phyloP scores from a whole-genome alignment of 768 basidiomycete genomes.

The Hericium rajendrae region DNA sequence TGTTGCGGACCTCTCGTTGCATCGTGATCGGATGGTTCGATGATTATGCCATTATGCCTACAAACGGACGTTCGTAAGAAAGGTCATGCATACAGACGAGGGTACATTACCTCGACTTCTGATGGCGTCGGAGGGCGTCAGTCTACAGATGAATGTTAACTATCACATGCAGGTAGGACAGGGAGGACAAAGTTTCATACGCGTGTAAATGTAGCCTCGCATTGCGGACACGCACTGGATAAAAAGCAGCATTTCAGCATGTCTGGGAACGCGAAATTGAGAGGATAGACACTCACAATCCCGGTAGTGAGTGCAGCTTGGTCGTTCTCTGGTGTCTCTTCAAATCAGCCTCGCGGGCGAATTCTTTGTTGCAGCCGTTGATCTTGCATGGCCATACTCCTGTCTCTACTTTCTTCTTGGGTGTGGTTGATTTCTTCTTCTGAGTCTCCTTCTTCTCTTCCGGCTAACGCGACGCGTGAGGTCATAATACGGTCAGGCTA shows the following conservation, averaged over 20 bases:
- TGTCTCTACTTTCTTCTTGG: slow-evolving; percentile 41
- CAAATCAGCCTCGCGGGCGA: slow-evolving; percentile 73
- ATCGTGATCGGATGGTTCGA: slow-evolving; percentile 35
- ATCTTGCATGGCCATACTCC: slow-evolving; percentile 75
- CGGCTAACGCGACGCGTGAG: slow-evolving; percentile 17
- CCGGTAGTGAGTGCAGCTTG: slow-evolving; percentile 64
- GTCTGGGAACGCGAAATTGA: slow-evolving; percentile 4
- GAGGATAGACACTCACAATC: slow-evolving; percentile 44
- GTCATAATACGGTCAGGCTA: slow-evolving; percentile 11
- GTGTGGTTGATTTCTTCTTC: slow-evolving; percentile 27
- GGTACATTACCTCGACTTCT: slow-evolving; percentile 59
- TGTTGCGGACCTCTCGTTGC: slow-evolving; percentile 15
- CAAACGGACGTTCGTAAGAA: not conserved
- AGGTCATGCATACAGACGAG: slow-evolving; percentile 4
- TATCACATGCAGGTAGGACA: not conserved
- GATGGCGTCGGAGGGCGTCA: slow-evolving; percentile 73
- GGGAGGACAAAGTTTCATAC: slow-evolving; percentile 31
- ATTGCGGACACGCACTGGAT: slow-evolving; percentile 63
- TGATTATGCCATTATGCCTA: slow-evolving; percentile 61
- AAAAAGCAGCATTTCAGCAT: slow-evolving; percentile 7
- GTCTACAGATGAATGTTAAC: slow-evolving; percentile 33
- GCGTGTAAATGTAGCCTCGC: slow-evolving; percentile 71
- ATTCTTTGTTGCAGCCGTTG: slow-evolving; percentile 73
- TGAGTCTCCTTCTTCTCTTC: slow-evolving; percentile 34
- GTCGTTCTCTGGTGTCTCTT: slow-evolving; percentile 78